Evolutionary conservation across 164 flowering plant species (phyloP), one percentile per base, ranked within the genome.

Genomic region (Aristolochia californica): DNA sequence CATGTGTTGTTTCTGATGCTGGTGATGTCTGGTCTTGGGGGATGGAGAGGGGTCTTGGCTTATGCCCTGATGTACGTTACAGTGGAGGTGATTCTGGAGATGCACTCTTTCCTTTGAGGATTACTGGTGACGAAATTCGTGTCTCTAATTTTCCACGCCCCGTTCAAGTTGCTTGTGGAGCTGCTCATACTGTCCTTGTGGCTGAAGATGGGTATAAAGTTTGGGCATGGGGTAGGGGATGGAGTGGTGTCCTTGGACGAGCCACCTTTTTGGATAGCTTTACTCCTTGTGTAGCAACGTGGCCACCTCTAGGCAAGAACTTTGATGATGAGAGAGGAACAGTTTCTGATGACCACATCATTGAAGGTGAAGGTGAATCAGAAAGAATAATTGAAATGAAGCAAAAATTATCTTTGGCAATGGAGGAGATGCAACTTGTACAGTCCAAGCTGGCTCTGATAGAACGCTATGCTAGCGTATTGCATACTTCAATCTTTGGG

Each of bases 11-110:
- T 63, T 79, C 93, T 16, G 78, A 81, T 0, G 76, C 69, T 7
- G 96, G 98, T 43, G 83, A 83, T 47, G 93, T 88, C 44, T 84
- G 95, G 96, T 78, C 94, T 43, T 91, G 98, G 98, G 96, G 98
- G 43, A 91, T 91, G 98, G 93, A 82, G 73, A 88, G 70, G 61
- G 98, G 98, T 22, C 84, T 83, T 53, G 98, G 98, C 34, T 68
- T 91, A 38, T 88, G 88, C 66, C 98, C 98, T 21, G 82, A 80
- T 67, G 88, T 82, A 50, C 76, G 77, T 70, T 84, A 77, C 57
- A 54, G 78, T 12, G 84, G 87, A 55, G 47, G 50, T 8, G 96
- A 86, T 62, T 48, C 80, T 4, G 98, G 98, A 23, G 98, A 91
- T 76, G 93, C 91, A 22, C 26, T 78, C 18, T 70, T 69, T 55